Evolutionary conservation across 2,329 filamentous ascomycete genomes (phyloP).

Genomic region (Gyromitra esculenta): DNA sequence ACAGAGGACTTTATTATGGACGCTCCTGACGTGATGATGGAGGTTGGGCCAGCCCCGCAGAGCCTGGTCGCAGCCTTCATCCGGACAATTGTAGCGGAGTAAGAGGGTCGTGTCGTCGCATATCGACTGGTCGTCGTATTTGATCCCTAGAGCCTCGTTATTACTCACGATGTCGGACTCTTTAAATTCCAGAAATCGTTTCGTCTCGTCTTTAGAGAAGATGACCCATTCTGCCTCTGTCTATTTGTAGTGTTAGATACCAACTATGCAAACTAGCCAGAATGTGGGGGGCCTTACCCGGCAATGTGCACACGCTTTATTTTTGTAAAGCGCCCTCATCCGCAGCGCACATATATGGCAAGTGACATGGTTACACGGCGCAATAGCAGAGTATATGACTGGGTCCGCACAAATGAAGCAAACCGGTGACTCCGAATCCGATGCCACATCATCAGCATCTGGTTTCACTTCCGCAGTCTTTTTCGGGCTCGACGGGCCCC

Average conservation of each 20-base stretch:
- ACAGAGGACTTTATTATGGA: conserved; percentile 80
- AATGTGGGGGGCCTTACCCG: conserved; percentile 69
- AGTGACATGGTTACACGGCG: conserved; percentile 94
- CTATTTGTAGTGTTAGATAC: conserved; percentile 51
- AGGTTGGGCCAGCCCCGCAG: conserved; percentile 82
- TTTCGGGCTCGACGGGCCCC: conserved; percentile 30
- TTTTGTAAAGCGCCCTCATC: conserved; percentile 93
- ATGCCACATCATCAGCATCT: conserved; percentile 62
- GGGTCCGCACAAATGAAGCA: conserved; percentile 98
- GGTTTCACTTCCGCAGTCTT: conserved; percentile 55
- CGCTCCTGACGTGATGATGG: conserved; percentile 80
- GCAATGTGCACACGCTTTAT: conserved; percentile 95
- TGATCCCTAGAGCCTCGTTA: conserved; percentile 88
- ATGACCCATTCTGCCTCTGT: conserved; percentile 72
- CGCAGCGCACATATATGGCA: conserved; percentile 95
- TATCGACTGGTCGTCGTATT: conserved; percentile 87
- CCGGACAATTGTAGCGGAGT: conserved; percentile 93
- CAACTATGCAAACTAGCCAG: background rate
- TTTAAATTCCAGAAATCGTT: conserved; percentile 85
- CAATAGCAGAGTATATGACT: conserved; percentile 85
- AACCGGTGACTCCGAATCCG: conserved; percentile 76
- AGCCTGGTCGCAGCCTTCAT: conserved; percentile 82
- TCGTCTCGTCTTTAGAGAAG: conserved; percentile 85
- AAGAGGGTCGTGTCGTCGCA: conserved; percentile 89
- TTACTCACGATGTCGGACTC: conserved; percentile 76